Base-by-base conservation (phyloP, 1,284 basidiomycete species). In the Abortiporus biennis region DNA sequence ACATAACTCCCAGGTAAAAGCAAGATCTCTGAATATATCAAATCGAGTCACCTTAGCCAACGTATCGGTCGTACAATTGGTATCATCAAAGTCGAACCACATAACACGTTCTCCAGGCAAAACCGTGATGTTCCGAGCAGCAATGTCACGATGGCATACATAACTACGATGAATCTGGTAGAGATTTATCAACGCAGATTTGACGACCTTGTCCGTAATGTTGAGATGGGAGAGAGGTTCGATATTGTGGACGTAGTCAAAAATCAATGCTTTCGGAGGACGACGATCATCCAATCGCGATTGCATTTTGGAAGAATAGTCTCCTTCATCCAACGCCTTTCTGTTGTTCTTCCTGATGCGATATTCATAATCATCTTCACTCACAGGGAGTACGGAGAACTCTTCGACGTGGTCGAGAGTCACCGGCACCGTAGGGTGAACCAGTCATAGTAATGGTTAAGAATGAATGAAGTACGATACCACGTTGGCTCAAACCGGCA, bases 71-170 rank as follows among this genome's bases (percentile, higher is more conserved):
- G 9, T 29, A n/a, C 27, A 29, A 8, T 29, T 29, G n/a, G 27
- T n/a, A 8, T 29, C 27, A n/a, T 37, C 36, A 20, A 37, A 37
- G 20, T 37, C 36, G 23, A 37, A 12, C 15, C 36, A 37, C 12
- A 20, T 20, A 8, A 23, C 22, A 6, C 36, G 9, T 6, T 23
- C 20, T 5, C 15, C 36, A 9, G 15, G 9, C 8, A 37, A 8
- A 15, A 37, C 36, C 9, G 23, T 15, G 20, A 13, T 16, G 36
- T 37, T 37, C 8, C 20, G 5, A 15, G 8, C 9, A 19, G 5
- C 17, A 22, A 37, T 22, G 15, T 37, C 36, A 9, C 20, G 9
- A 8, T 37, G 36, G 36, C 19, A 21, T 8, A 37, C 36, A 20
- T 37, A 37, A 8, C 6, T 12, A 5, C 22, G 13, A 23, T 37